Conservation (phyloP, 2,329 filamentous ascomycete genomes). For the Ciborinia camelliae region DNA sequence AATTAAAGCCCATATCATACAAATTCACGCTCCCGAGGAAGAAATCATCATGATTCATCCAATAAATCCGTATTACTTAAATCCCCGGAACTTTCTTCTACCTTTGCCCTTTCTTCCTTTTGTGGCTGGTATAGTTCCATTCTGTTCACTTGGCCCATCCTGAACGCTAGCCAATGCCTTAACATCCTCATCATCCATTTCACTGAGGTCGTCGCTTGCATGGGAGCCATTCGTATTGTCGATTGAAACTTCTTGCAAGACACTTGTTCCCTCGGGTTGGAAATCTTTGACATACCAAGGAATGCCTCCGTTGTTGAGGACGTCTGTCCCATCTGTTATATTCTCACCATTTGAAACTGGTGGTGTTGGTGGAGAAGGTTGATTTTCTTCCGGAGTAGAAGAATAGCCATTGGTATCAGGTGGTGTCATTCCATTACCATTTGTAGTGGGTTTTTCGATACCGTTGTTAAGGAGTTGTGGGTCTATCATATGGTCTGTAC, state of each 20-base stretch:
- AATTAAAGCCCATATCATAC: constrained; percentile 17
- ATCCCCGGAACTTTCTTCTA: constrained; percentile 29
- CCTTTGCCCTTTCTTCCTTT: constrained; percentile 33
- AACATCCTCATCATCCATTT: constrained; percentile 87
- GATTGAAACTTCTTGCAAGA: constrained; percentile 50
- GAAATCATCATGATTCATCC: constrained; percentile 3
- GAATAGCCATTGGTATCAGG: constrained; percentile 49
- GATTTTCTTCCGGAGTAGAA: constrained; percentile 23
- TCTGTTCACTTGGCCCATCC: constrained; percentile 22
- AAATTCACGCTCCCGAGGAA: background rate
- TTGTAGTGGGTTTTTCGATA: constrained; percentile 31
- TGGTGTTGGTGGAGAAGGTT: constrained; percentile 56
- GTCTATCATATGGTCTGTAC: constrained; percentile 32
- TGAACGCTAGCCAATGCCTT: constrained; percentile 55
- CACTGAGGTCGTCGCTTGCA: constrained; percentile 84
- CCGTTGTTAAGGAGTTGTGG: constrained; percentile 8
- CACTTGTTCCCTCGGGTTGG: constrained; percentile 74
- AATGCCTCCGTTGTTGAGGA: constrained; percentile 69
- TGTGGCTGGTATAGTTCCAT: constrained; percentile 17
- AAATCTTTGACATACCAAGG: constrained; percentile 86
- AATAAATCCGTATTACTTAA: constrained; percentile 15
- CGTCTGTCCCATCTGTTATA: constrained; percentile 21
- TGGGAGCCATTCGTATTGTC: constrained; percentile 66
- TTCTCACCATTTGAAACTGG: constrained; percentile 60
- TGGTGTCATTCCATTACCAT: constrained; percentile 38